Conservation (phyloP, 192 early-diverging fungal species). For the Entomortierella parvispora region DNA sequence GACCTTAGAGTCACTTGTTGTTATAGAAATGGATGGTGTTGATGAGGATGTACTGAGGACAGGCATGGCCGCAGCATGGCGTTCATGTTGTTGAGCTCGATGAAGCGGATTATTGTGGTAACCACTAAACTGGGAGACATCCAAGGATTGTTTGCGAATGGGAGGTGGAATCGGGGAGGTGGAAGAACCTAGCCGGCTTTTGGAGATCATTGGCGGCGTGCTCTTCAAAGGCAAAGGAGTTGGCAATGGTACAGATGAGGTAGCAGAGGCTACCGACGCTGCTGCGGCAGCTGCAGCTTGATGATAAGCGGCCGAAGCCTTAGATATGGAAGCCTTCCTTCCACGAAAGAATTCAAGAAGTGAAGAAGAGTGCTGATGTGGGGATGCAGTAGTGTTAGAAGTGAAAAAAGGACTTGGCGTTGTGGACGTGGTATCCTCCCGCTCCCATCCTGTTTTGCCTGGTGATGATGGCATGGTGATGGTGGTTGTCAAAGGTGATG, state of each 20-base stretch:
- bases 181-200: conserved; percentile 12
- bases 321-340: conserved; percentile 20
- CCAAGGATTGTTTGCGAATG: conserved; percentile 23
- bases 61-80: neutral
- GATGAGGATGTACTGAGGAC: neutral
- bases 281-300: conserved; percentile 2
- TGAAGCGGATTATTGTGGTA: neutral
- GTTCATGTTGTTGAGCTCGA: neutral
- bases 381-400: neutral
- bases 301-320: conserved; percentile 5
- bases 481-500: neutral
- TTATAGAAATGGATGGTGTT: neutral
- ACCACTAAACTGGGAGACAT: conserved; percentile 2
- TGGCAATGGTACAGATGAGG: neutral
- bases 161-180: conserved; percentile 4
- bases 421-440: conserved; percentile 21
- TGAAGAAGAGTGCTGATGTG: conserved; percentile 17
- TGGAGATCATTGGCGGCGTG: conserved; percentile 21
- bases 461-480: neutral
- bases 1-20: too few relatives aligned
- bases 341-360: conserved; percentile 37
- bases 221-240: conserved; percentile 1
- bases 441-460: conserved; percentile 30
- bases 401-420: neutral
- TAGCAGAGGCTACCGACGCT: neutral